Evolutionary conservation across 352 stramenopile genomes (phyloP).

Genomic region (Phytophthora rubi): DNA sequence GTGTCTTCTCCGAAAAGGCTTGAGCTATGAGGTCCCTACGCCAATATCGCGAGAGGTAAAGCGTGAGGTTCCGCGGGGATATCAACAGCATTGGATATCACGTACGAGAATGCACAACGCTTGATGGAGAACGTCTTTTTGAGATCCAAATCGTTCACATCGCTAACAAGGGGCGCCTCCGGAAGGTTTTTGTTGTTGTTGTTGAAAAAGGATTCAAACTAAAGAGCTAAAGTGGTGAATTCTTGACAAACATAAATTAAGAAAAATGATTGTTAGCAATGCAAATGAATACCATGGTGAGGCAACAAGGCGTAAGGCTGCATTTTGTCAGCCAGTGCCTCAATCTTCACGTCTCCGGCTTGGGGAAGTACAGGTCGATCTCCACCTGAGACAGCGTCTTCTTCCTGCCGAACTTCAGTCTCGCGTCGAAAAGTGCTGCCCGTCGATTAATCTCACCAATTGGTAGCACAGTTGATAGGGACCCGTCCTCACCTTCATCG

Average conservation of each 20-base stretch:
- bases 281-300: neutral
- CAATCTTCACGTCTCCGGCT: neutral
- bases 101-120: constrained; percentile 25
- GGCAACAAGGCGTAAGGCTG: too few species aligned
- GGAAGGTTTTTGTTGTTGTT: too few species aligned
- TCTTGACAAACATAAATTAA: neutral
- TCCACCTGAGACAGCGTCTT: neutral
- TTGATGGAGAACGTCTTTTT: constrained; percentile 26
- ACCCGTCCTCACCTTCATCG: neutral
- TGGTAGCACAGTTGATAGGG: neutral
- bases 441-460: neutral
- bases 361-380: neutral
- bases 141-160: constrained; percentile 24
- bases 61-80: neutral
- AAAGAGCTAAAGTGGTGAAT: too few species aligned
- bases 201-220: too few species aligned
- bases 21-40: constrained; percentile 27
- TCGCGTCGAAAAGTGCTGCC: neutral
- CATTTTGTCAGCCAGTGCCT: neutral
- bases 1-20: constrained; percentile 26
- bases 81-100: neutral
- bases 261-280: neutral
- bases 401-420: neutral
- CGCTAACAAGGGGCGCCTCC: too few species aligned
- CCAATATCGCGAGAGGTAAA: neutral